phyloP scores from a whole-genome alignment of 2,329 filamentous ascomycete species.

The Talaromyces islandicus region DNA sequence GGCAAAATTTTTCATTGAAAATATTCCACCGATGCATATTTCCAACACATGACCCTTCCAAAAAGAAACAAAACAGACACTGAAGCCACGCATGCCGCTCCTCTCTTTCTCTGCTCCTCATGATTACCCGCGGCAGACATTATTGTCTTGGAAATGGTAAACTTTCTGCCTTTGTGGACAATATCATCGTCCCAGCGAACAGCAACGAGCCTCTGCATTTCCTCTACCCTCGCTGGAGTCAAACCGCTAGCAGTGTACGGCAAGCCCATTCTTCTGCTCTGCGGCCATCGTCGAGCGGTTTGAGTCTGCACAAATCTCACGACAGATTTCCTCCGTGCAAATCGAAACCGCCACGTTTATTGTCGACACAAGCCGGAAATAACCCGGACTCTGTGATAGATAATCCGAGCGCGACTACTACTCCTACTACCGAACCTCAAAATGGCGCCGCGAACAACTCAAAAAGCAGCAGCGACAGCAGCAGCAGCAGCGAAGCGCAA shows the following conservation, averaged over 20 bases:
- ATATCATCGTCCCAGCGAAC: conserved; percentile 25
- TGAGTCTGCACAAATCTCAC: not conserved
- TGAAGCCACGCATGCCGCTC: conserved; percentile 1
- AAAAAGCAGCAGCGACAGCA: no score
- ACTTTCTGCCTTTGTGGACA: conserved; percentile 30
- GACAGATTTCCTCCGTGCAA: not conserved
- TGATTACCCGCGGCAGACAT: conserved; percentile 39
- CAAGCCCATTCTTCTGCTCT: conserved; percentile 8
- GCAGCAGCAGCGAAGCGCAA: not conserved
- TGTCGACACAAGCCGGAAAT: not conserved
- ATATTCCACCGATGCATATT: not conserved
- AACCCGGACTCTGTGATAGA: not conserved
- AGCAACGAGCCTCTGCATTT: conserved; percentile 40
- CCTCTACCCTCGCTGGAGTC: conserved; percentile 37
- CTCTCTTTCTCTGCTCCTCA: conserved; percentile 18
- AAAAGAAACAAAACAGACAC: not conserved
- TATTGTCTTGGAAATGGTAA: conserved; percentile 36
- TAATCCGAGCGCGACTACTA: not conserved
- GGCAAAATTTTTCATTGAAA: not conserved
- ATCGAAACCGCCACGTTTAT: not conserved
- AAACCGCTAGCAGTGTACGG: not conserved
- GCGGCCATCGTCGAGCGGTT: conserved; percentile 2
- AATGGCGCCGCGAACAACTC: not conserved
- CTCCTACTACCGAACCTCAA: not conserved
- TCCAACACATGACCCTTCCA: not conserved